Evolutionary conservation across 2,329 filamentous ascomycete genomes (phyloP).

Genomic region (Aspergillus sojae): DNA sequence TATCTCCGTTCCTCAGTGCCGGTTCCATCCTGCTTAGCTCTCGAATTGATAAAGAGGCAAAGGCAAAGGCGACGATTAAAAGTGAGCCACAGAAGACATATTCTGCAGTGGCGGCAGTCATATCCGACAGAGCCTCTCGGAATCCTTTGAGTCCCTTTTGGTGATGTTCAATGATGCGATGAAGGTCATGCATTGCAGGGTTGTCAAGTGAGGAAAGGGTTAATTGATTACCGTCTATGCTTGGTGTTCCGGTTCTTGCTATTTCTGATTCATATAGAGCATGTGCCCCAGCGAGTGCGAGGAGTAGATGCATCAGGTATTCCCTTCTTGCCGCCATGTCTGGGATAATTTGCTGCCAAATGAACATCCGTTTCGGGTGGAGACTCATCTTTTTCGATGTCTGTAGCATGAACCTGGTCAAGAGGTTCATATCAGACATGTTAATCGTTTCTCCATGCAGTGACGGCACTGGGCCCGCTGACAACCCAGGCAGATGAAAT

Average conservation of each 20-base stretch:
- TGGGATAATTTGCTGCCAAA: slow-evolving; percentile 27
- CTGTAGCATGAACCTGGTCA: slow-evolving; percentile 21
- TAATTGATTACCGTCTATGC: too few species aligned
- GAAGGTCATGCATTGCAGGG: neutral
- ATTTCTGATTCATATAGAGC: too few species aligned
- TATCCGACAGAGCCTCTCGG: slow-evolving; percentile 15
- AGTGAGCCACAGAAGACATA: slow-evolving; percentile 21
- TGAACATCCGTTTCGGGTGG: slow-evolving; percentile 1
- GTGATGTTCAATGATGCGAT: slow-evolving; percentile 23
- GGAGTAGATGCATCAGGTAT: slow-evolving; percentile 29
- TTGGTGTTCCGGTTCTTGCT: too few species aligned
- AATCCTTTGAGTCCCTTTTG: slow-evolving; percentile 23
- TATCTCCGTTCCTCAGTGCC: neutral
- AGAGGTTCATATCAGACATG: slow-evolving; percentile 24
- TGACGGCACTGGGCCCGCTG: neutral
- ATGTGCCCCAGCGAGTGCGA: slow-evolving; percentile 24
- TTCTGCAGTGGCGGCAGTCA: slow-evolving; percentile 14
- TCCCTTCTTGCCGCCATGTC: slow-evolving; percentile 20
- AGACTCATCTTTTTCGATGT: slow-evolving; percentile 20
- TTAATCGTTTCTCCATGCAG: slow-evolving; percentile 10
- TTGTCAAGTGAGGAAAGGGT: too few species aligned
- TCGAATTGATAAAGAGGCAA: slow-evolving; percentile 20
- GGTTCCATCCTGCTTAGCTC: neutral
- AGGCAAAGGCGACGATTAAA: slow-evolving; percentile 23
- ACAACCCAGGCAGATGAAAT: slow-evolving; percentile 8